These are phyloP conservation scores for Myxozyma neotropica DNA, from an alignment of 805 yeast genomes.

Conservation along the genomic window DNA sequence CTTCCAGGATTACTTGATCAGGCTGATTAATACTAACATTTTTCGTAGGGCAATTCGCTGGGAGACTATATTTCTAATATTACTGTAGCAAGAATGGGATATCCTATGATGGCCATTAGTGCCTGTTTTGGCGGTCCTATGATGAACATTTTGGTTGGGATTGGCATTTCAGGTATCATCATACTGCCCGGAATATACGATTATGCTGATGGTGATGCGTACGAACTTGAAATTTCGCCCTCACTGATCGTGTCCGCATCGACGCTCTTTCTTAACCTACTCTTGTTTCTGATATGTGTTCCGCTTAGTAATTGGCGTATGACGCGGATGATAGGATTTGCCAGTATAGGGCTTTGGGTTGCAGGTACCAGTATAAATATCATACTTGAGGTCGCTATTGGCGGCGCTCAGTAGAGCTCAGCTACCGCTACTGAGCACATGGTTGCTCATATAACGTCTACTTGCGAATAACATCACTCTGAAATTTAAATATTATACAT, in stretches of 20 bases:
- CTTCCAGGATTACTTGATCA: not conserved
- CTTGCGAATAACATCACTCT: too few relatives aligned
- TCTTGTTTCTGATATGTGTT: slow-evolving; percentile 46
- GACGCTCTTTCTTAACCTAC: slow-evolving; percentile 47
- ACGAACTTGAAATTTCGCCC: slow-evolving; percentile 44
- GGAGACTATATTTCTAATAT: slow-evolving; percentile 87
- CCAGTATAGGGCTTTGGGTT: slow-evolving; percentile 49
- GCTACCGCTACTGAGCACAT: too few relatives aligned
- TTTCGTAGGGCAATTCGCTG: slow-evolving; percentile 71
- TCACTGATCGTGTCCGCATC: slow-evolving; percentile 49
- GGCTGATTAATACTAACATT: not conserved
- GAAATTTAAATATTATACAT: too few relatives aligned
- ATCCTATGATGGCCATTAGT: slow-evolving; percentile 87
- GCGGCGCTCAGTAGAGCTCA: not conserved
- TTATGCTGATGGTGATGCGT: slow-evolving; percentile 26
- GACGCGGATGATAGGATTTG: slow-evolving; percentile 46
- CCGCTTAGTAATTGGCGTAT: slow-evolving; percentile 50
- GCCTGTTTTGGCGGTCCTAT: slow-evolving; percentile 96
- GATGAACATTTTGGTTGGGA: slow-evolving; percentile 72
- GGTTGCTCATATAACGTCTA: too few relatives aligned
- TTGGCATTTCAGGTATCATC: slow-evolving; percentile 73
- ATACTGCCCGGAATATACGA: slow-evolving; percentile 39
- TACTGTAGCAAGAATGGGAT: slow-evolving; percentile 78
- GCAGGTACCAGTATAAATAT: slow-evolving; percentile 42
- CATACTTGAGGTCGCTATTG: slow-evolving; percentile 11